A percentile compares a stretch with the other conserved stretches of the same genome.
Conservation (phyloP, 2,329 filamentous ascomycete genomes). For the Aspergillus japonicus region DNA sequence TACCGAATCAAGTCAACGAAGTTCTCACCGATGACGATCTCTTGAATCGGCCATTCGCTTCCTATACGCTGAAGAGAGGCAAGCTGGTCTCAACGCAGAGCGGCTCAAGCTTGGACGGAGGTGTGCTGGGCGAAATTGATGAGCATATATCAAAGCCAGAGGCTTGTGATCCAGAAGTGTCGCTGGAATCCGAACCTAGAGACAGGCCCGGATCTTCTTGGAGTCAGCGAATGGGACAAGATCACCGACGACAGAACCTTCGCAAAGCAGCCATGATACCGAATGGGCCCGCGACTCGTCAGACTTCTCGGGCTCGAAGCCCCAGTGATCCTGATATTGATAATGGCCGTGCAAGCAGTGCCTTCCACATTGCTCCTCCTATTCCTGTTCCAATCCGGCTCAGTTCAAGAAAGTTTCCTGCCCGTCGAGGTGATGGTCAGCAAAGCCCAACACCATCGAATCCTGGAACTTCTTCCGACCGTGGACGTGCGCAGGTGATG, state of each 20-base stretch:
- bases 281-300: conserved; percentile 69
- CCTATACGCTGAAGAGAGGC: conserved; percentile 44
- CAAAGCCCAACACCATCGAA: conserved; percentile 69
- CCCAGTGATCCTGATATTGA: conserved; percentile 47
- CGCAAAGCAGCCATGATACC: conserved; percentile 78
- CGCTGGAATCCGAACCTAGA: conserved; percentile 6
- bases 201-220: conserved; percentile 14
- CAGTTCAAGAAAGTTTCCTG: conserved; percentile 74
- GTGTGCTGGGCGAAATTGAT: conserved; percentile 37
- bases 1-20: conserved; percentile 25
- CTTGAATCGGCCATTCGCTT: conserved; percentile 45
- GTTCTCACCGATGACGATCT: conserved; percentile 47
- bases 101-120: conserved; percentile 33
- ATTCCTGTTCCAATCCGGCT: conserved; percentile 89
- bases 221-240: conserved; percentile 39
- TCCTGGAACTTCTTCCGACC: conserved; percentile 55
- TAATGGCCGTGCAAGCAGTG: conserved; percentile 36
- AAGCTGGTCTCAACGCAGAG: conserved; percentile 42
- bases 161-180: conserved; percentile 25
- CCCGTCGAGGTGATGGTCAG: conserved; percentile 71
- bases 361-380: conserved; percentile 59
- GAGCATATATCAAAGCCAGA: conserved; percentile 36
- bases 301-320: conserved; percentile 59
- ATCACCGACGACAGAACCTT: conserved; percentile 60
- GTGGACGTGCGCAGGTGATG: conserved; percentile 55